These are phyloP conservation scores for Xylariaceae sp. DNA, from an alignment of 2,329 filamentous ascomycete genomes.

Conservation along the genomic window DNA sequence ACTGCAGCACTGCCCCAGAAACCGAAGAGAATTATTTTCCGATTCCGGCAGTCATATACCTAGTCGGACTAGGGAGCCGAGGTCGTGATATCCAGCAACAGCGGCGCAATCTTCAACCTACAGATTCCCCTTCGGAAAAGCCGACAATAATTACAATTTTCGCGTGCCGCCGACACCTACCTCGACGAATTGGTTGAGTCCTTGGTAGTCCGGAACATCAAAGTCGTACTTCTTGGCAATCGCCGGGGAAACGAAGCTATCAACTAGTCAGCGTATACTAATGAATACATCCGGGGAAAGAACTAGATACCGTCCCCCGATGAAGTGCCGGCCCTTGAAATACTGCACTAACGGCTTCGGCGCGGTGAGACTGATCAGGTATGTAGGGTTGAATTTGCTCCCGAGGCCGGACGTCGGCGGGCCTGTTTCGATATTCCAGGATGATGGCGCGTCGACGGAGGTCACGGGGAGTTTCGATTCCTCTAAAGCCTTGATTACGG, in stretches of 20 bases:
- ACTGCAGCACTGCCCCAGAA: no score
- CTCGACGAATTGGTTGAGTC: conserved; percentile 86
- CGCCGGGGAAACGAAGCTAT: conserved; percentile 70
- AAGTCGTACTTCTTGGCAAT: conserved; percentile 84
- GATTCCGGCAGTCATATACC: no score
- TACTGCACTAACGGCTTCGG: conserved; percentile 84
- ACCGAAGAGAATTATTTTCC: no score
- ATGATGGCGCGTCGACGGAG: conserved; percentile 87
- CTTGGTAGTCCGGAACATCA: conserved; percentile 76
- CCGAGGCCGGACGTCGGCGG: conserved; percentile 75
- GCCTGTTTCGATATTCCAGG: conserved; percentile 87
- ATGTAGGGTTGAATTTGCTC: conserved; percentile 72
- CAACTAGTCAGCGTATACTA: conserved; percentile 21
- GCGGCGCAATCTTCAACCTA: neutral
- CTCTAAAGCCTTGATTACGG: conserved; percentile 73
- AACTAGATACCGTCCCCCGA: conserved; percentile 69
- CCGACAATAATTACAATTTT: conserved; percentile 45
- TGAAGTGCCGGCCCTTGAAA: conserved; percentile 84
- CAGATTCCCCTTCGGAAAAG: neutral
- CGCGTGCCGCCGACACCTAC: conserved; percentile 46
- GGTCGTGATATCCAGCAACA: conserved; percentile 42
- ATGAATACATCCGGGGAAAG: conserved; percentile 4
- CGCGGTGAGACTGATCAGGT: conserved; percentile 83
- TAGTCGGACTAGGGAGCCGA: neutral
- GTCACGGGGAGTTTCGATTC: conserved; percentile 72